Conservation (phyloP, 2,329 filamentous ascomycete genomes). For the Aspergillus neotritici region DNA sequence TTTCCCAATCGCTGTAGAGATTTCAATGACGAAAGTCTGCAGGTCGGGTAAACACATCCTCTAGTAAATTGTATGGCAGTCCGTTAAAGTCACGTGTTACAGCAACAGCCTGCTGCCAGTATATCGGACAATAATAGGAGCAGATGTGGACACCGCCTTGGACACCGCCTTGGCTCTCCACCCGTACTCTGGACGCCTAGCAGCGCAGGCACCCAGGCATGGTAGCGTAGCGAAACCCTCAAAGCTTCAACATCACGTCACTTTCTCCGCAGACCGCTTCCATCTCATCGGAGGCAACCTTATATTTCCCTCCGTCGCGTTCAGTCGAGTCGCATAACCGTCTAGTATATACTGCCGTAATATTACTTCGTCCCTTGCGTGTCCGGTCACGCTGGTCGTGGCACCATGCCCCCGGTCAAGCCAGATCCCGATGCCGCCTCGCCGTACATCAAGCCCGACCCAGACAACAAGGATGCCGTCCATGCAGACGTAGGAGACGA, state of each 20-base stretch:
- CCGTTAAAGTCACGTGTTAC: not conserved
- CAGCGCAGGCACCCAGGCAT: constrained; percentile 1
- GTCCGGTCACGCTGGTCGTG: constrained; percentile 1
- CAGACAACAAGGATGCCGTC: constrained; percentile 34
- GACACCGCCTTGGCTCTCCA: constrained; percentile 4
- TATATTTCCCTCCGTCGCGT: too few relatives aligned
- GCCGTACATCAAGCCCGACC: constrained; percentile 37
- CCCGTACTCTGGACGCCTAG: constrained; percentile 3
- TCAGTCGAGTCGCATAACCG: not conserved
- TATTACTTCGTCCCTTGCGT: not conserved
- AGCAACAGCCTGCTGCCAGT: not conserved
- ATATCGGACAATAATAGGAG: too few relatives aligned
- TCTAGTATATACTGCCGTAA: not conserved
- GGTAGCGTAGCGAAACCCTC: too few relatives aligned
- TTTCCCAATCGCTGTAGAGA: too few relatives aligned
- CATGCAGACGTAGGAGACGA: constrained; percentile 50
- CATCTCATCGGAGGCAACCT: not conserved
- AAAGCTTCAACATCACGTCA: constrained; percentile 13
- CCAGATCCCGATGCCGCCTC: constrained; percentile 35
- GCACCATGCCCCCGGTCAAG: constrained; percentile 34
- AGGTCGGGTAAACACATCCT: too few relatives aligned
- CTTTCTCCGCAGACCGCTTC: constrained; percentile 1
- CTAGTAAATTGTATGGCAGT: too few relatives aligned
- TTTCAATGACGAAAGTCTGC: too few relatives aligned
- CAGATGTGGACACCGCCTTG: constrained; percentile 17